phyloP scores from a whole-genome alignment of 257 asterid species.

The Gardenia jasminoides region DNA sequence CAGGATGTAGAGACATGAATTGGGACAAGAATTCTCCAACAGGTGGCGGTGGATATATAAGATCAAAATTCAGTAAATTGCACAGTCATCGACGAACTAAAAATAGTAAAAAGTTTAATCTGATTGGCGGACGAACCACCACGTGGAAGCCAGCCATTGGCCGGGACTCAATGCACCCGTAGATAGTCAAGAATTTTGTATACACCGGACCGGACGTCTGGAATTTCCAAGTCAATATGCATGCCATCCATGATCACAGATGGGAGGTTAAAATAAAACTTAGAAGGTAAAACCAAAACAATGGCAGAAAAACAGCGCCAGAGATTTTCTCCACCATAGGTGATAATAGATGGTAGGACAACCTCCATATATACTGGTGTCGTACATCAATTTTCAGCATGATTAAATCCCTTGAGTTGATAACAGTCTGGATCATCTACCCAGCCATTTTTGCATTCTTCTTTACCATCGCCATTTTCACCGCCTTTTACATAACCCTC shows the following conservation, averaged over 20 bases:
- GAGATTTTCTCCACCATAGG: not conserved
- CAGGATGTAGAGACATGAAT: too few species aligned
- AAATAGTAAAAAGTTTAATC: too few species aligned
- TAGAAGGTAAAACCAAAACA: not conserved
- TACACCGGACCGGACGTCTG: not conserved
- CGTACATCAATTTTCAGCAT: constrained; percentile 1
- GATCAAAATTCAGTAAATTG: too few species aligned
- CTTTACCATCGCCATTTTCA: not conserved
- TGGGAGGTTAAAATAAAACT: not conserved
- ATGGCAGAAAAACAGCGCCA: not conserved
- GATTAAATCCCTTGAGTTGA: not conserved
- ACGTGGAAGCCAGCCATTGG: constrained; percentile 1
- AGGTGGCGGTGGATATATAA: too few species aligned
- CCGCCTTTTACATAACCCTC: not conserved
- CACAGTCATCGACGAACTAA: too few species aligned
- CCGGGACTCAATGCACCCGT: not conserved
- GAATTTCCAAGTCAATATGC: too few species aligned
- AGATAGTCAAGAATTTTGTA: not conserved
- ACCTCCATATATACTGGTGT: not conserved
- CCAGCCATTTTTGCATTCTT: not conserved
- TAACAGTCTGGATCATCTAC: constrained; percentile 11
- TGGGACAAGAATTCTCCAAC: too few species aligned
- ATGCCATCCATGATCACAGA: not conserved
- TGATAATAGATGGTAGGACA: not conserved
- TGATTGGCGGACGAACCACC: not conserved